phyloP scores from a whole-genome alignment of 164 flowering plant species.

The Vitis amurensis region DNA sequence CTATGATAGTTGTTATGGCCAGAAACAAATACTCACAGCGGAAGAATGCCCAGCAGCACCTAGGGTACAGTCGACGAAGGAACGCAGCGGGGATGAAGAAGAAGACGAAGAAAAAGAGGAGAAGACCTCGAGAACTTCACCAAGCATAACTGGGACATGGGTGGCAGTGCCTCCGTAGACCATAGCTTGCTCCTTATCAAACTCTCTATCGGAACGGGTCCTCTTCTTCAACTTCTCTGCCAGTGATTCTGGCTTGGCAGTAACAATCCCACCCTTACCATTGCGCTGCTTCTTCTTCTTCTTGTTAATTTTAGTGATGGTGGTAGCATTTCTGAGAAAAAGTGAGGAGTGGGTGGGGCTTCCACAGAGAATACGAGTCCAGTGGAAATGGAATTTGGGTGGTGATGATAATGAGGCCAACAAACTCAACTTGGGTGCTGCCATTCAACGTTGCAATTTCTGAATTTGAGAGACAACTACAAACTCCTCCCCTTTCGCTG shows the following conservation, averaged over 20 bases:
- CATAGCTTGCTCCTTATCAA: constrained; percentile 28
- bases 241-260: neutral
- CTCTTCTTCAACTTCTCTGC: constrained; percentile 55
- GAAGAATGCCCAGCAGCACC: constrained; percentile 97
- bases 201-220: constrained; percentile 73
- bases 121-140: constrained; percentile 85
- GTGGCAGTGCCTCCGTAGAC: constrained; percentile 28
- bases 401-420: no score
- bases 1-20: no score
- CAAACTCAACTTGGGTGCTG: no score
- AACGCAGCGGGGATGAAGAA: constrained; percentile 27
- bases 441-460: no score
- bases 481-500: no score
- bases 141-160: constrained; percentile 87
- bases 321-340: neutral
- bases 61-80: constrained; percentile 90
- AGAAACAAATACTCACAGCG: constrained; percentile 49
- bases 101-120: constrained; percentile 20
- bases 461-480: no score
- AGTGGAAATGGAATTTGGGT: no score
- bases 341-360: no score
- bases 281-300: constrained; percentile 5
- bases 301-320: neutral
- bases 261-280: neutral
- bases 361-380: no score